Base-by-base conservation (phyloP, 1,284 basidiomycete genomes). In the Rhodotorula mucilaginosa region DNA sequence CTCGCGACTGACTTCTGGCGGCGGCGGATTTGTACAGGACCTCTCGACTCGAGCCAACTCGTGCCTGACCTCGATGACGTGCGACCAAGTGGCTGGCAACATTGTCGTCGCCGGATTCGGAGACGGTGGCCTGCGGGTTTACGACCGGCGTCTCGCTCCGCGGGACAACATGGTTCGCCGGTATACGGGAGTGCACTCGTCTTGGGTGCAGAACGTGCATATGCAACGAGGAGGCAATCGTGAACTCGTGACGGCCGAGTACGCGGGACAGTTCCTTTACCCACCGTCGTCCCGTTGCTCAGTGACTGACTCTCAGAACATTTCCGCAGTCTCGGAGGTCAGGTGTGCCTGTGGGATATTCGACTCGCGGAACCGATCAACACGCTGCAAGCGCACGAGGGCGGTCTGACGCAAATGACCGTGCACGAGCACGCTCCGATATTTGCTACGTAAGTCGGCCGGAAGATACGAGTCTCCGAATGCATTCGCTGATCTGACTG, bases 171-270 rank as follows among this genome's bases (percentile, higher is more conserved):
- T 95, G 57, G 90, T 96, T 8, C 84, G 90, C 61, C 87, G 88
- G 5, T 97, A 91, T 81, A 84, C 87, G 59, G 89, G 75, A 2
- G 78, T 79, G 52, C 96, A 99, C 82, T 85, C 87, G 48, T 88
- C 90, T 15, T 98, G 95, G 94, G 88, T 98, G 26, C 92, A 94
- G 81, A 93, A 90, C 75, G 90, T 95, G 48, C 88, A 89, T 74
- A 90, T 94, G 84, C 91, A 97, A 82, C 88, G 90, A 16, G 87
- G 86, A 5, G 84, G 87, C 12, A 83, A 85, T 29, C 85, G 86
- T 23, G 92, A 96, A 78, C 87, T 97, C 75, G 83, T 97, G 16
- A 93, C 93, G n/a, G 94, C 91, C 54, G 90, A 90, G 93, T 93
- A 76, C 68, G 85, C 74, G 21, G 16, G 34, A 26, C 54, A 46